A percentile compares a stretch with the other conserved stretches of the same genome.
Evolutionary conservation across 345 rosid species (phyloP).

Genomic region (Lagerstroemia speciosa): DNA sequence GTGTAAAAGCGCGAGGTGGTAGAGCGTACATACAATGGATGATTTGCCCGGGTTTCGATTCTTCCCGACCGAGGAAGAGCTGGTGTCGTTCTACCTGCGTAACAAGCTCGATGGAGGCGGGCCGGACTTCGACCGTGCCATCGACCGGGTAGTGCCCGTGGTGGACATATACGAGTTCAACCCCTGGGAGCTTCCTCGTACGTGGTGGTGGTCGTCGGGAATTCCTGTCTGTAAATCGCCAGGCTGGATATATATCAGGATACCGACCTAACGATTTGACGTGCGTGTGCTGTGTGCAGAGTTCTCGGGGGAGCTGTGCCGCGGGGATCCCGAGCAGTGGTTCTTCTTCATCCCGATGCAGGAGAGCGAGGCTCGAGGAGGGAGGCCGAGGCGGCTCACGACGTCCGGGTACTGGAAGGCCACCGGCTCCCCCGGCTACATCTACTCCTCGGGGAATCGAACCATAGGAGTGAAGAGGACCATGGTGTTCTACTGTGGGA

Average conservation of each 20-base stretch:
- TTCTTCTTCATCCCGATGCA: constrained; percentile 34
- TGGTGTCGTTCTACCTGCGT: constrained; percentile 33
- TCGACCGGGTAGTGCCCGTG: constrained; percentile 38
- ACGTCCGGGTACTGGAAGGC: constrained; percentile 35
- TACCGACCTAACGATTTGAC: not conserved
- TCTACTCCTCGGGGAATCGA: constrained; percentile 19
- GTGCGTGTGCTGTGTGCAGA: constrained; percentile 15
- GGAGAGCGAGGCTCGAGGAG: constrained; percentile 34
- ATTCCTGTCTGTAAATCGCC: too few species aligned
- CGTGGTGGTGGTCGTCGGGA: too few species aligned
- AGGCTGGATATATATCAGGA: too few species aligned
- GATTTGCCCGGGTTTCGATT: constrained; percentile 43
- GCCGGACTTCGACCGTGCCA: not conserved
- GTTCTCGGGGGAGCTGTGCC: constrained; percentile 20
- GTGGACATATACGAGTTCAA: constrained; percentile 28
- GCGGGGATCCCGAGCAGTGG: constrained; percentile 35
- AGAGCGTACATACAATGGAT: constrained; percentile 13
- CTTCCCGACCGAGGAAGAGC: constrained; percentile 51
- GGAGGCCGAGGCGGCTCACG: constrained; percentile 33
- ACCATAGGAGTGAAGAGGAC: constrained; percentile 26
- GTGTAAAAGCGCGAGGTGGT: not conserved
- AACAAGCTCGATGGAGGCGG: constrained; percentile 27
- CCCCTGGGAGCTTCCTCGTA: constrained; percentile 41
- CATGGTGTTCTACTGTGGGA: constrained; percentile 36
- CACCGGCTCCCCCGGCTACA: constrained; percentile 29